Conservation (phyloP, 331 rosid genomes). For the Rhamnella rubrinervis region DNA sequence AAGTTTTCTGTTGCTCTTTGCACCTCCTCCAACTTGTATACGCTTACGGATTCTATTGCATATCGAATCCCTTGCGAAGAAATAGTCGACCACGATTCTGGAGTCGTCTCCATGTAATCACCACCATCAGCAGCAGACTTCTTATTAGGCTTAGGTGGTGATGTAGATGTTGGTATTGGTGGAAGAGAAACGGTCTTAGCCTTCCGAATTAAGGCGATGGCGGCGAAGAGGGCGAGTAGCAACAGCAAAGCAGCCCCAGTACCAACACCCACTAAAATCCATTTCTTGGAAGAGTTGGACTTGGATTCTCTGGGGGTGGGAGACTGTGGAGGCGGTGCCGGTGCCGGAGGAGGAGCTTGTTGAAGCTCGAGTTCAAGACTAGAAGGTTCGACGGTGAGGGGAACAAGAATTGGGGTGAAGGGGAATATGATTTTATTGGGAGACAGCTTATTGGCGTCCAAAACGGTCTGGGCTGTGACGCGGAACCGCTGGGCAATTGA, state of each 20-base stretch:
- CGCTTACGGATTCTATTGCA: slow-evolving; percentile 55
- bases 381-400: slow-evolving; percentile 39
- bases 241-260: slow-evolving; percentile 33
- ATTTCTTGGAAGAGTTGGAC: slow-evolving; percentile 21
- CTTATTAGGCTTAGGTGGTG: not conserved
- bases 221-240: slow-evolving; percentile 9
- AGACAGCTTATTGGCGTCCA: slow-evolving; percentile 49
- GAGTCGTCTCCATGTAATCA: not conserved
- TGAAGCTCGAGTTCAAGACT: not conserved
- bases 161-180: not conserved
- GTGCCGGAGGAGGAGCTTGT: slow-evolving; percentile 14
- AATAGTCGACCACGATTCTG: slow-evolving; percentile 30
- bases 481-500: slow-evolving; percentile 41
- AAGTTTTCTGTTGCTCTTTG: slow-evolving; percentile 48
- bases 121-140: not conserved
- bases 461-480: slow-evolving; percentile 21
- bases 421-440: not conserved
- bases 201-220: slow-evolving; percentile 11
- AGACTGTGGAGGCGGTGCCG: not conserved
- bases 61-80: slow-evolving; percentile 47
- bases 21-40: slow-evolving; percentile 47
- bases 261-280: slow-evolving; percentile 50
- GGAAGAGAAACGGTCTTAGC: not conserved
- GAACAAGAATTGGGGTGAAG: slow-evolving; percentile 53
- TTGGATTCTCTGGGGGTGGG: not conserved